Base-by-base conservation (phyloP, 192 early-diverging fungal genomes). In the Backusella morwellensis region DNA sequence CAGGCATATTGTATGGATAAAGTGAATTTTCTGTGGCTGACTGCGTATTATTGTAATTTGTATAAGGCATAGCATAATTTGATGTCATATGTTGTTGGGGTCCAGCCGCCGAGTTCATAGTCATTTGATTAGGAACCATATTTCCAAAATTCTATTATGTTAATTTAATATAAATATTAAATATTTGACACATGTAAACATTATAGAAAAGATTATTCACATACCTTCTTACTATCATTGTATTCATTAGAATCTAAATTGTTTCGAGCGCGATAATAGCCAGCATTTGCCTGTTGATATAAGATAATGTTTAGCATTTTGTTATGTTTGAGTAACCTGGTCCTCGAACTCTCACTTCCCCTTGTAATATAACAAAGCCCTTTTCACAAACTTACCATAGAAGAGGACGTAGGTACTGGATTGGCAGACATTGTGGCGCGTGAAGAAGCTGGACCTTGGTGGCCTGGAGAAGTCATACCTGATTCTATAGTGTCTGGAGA, bases 401-500 rank as follows among this genome's bases (percentile, higher is more conserved):
- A 29, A 29, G 56, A 63, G 21, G 56, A 63, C 0, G 56, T 63
- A 29, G 56, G 3, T 12, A 63, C 11, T 63, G 56, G 56, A 12
- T 63, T 63, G 26, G 23, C 26, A 63, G 56, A 63, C 56, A 63
- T 63, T 12, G 56, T 4, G 12, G 23, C 9, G 11, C 56, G 56
- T 29, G 26, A 63, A 63, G 56, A 63, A 29, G 1, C 4, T 29
- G 56, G 9, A 26, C 23, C 21, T 63, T 63, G 56, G 9, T 63
- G 56, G 3, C 56, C 26, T 29, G 21, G 23, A 63, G 56, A 29
- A 29, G 56, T 29, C 56, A 63, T 29, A 29, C 26, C 26, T 26
- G 56, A 29, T 11, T 72, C 70, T 29, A 47, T 44, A n/a, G 70
- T 47, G 35, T 97, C 95, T n/a, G 92, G 90, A 12, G 93, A 91